Evolutionary conservation across 805 yeast genomes (phyloP).

Genomic region (Yarrowia sp.): DNA sequence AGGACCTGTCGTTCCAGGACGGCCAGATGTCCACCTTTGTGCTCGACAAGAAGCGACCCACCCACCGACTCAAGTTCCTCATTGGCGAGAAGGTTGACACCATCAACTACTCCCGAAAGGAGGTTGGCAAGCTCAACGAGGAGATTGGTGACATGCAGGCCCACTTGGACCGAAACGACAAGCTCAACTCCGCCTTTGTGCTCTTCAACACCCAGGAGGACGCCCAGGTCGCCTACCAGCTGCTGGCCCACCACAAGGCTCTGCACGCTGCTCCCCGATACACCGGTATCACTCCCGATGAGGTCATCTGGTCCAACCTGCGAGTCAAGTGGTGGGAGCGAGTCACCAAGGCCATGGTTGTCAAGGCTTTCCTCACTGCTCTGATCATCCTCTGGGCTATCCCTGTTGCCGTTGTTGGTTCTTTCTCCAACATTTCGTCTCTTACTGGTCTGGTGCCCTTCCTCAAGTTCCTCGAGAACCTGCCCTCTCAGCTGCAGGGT

Average conservation of each 20-base stretch:
- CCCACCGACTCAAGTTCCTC: conserved; percentile 72
- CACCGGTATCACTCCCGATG: conserved; percentile 78
- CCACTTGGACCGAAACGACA: conserved; percentile 59
- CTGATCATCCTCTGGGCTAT: conserved; percentile 91
- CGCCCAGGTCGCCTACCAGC: conserved; percentile 86
- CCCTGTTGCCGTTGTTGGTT: conserved; percentile 98
- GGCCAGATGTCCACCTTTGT: conserved; percentile 56
- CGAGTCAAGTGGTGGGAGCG: conserved; percentile 65
- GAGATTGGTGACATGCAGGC: conserved; percentile 68
- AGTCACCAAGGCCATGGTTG: conserved; percentile 61
- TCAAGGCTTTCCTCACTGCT: conserved; percentile 64
- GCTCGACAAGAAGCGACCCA: conserved; percentile 78
- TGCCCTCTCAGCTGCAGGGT: conserved; percentile 78
- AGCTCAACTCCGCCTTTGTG: conserved; percentile 83
- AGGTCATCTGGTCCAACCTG: conserved; percentile 82
- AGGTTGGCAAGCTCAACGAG: conserved; percentile 70
- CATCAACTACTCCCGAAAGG: conserved; percentile 71
- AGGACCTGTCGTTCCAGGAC: conserved; percentile 39
- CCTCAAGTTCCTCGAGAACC: conserved; percentile 73
- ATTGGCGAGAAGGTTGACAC: conserved; percentile 88
- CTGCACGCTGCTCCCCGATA: conserved; percentile 56
- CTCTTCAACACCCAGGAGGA: conserved; percentile 86
- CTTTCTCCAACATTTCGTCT: conserved; percentile 82
- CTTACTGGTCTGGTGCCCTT: conserved; percentile 75
- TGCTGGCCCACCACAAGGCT: conserved; percentile 60